Evolutionary conservation across 495 filamentous ascomycete species (phyloP), one percentile per base, ranked within the genome.

Genomic region (Penicillium subrubescens): DNA sequence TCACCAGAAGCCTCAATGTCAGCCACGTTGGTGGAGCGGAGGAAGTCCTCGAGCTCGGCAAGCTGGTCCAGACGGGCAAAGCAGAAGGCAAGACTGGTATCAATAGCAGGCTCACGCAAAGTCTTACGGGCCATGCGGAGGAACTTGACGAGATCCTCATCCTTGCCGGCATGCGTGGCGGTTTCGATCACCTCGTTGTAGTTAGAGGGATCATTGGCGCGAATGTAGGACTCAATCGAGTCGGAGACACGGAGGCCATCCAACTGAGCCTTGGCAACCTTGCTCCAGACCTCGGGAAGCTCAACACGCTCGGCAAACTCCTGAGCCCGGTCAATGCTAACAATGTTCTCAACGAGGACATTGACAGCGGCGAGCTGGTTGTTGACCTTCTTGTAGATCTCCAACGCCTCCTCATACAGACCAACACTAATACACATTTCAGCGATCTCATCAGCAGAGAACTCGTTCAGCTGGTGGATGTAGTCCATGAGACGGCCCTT

Each of bases 41-140:
- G 81, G 86, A 99, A 99, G 79, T 98, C 94, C 76, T 98, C 96
- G 39, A 99, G 86, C 75, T 99, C 95, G 61, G 87, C 83, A 34
- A 99, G 88, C 78, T 96, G 92, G 75, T 97, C 89, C 29, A 94
- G 89, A 48, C 95, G 89, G 46, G 96, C 96, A 72, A 88, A 97
- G 83, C 89, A 92, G 81, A 98, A 97, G 50, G 93, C 96, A 64
- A 99, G 86, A 57, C 84, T 90, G 27, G 96, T 99, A 69, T 99
- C 96, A 67, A 98, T 94, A 15, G 90, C 86, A 34, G 96, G 91
- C 80, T 99, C 96, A 44, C 96, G 93, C 65, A 96, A 84, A 41
- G 93, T 97, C 85, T 97, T 96, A 67, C 96, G 90, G 53, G 96
- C 93, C 96, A 99, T 98, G 67, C 88, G 90, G 44, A 99, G 86